These are phyloP conservation scores for Rhododendron ferrugineum DNA, from an alignment of 148 eudicot species.

Conservation along the genomic window DNA sequence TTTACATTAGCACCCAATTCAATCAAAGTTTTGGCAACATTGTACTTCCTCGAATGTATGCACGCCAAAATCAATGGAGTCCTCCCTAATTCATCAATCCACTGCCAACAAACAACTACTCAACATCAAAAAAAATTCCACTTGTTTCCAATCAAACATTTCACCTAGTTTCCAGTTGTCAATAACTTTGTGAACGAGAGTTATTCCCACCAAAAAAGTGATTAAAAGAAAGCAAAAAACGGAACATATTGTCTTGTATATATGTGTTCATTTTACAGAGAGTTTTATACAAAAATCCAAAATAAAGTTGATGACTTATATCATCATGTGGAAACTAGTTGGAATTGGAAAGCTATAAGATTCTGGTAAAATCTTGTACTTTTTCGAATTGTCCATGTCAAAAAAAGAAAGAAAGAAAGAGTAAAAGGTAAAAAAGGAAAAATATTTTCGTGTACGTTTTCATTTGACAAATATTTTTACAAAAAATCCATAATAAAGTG, in stretches of 20 bases:
- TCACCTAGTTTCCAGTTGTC: neutral
- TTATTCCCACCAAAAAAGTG: neutral
- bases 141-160: neutral
- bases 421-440: neutral
- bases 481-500: neutral
- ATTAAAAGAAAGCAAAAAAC: neutral
- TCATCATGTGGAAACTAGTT: no score
- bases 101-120: conserved; percentile 33
- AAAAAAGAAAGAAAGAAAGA: no score
- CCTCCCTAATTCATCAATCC: conserved; percentile 80
- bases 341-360: no score
- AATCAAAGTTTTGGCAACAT: conserved; percentile 71
- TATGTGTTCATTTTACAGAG: no score
- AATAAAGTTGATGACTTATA: no score
- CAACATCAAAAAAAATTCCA: neutral
- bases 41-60: conserved; percentile 35
- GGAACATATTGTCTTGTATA: no score
- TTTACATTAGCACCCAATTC: conserved; percentile 96
- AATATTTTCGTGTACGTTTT: no score
- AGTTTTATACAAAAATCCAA: no score
- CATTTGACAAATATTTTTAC: neutral
- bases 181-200: neutral
- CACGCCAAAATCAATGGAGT: conserved; percentile 78
- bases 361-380: no score
- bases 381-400: no score